Evolutionary conservation across 257 asterid species (phyloP).

Genomic region (Asclepias syriaca): DNA sequence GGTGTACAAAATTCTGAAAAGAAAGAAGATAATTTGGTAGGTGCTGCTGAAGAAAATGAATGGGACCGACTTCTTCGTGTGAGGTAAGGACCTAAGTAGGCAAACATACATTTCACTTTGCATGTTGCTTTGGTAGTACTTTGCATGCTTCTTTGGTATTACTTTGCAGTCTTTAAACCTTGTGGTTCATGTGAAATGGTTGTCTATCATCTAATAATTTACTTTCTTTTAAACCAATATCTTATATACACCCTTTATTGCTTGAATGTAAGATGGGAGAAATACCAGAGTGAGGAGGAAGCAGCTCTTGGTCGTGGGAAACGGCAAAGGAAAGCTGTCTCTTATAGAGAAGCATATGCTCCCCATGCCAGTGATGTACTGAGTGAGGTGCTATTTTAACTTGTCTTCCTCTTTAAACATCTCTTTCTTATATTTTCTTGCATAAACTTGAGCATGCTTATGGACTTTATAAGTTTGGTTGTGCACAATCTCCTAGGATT

Average conservation of each 20-base stretch:
- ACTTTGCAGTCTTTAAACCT: background rate
- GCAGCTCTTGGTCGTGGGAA: slow-evolving; percentile 99
- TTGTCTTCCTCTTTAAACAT: background rate
- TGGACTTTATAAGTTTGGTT: background rate
- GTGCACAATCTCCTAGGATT: background rate
- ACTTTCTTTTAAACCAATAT: background rate
- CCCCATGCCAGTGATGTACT: slow-evolving; percentile 53
- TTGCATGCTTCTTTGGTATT: background rate
- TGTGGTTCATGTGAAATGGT: background rate
- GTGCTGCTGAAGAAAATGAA: slow-evolving; percentile 65
- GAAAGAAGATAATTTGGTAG: slow-evolving; percentile 48
- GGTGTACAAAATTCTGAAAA: slow-evolving; percentile 46
- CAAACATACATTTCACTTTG: background rate
- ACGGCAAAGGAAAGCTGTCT: slow-evolving; percentile 88
- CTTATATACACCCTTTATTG: slow-evolving; percentile 10
- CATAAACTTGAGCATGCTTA: background rate
- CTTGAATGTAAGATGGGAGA: slow-evolving; percentile 76
- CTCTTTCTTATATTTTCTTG: background rate
- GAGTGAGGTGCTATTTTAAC: slow-evolving; percentile 45
- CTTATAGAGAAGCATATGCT: slow-evolving; percentile 85
- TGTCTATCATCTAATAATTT: background rate
- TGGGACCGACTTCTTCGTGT: slow-evolving; percentile 97
- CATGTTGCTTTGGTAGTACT: background rate
- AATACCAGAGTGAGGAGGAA: slow-evolving; percentile 80
- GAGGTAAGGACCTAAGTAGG: slow-evolving; percentile 46